phyloP scores from a whole-genome alignment of 768 basidiomycete species.

The Kondoa subrosea region DNA sequence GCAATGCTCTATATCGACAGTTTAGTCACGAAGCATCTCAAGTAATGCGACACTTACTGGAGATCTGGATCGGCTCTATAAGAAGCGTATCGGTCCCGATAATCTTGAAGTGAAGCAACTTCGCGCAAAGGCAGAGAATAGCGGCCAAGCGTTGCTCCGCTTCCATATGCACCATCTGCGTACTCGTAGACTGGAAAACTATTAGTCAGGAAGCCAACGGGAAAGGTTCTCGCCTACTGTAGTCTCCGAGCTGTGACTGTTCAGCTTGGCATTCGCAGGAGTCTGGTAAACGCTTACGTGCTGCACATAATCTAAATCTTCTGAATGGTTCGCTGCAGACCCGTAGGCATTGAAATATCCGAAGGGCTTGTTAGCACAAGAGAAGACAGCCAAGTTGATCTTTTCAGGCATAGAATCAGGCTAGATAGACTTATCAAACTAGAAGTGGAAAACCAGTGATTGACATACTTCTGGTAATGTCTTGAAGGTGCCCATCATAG shows the following conservation, averaged over 20 bases:
- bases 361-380: slow-evolving; percentile 23
- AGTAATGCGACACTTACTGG: no score
- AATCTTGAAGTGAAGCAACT: slow-evolving; percentile 44
- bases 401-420: no score
- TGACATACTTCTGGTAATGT: slow-evolving; percentile 43
- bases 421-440: no score
- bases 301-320: slow-evolving; percentile 40
- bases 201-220: not conserved
- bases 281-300: slow-evolving; percentile 40
- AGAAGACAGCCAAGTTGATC: no score
- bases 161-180: slow-evolving; percentile 27
- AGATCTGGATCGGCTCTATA: no score
- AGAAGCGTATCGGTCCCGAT: slow-evolving; percentile 42
- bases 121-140: slow-evolving; percentile 40
- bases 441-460: no score
- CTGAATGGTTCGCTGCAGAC: slow-evolving; percentile 41
- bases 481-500: slow-evolving; percentile 41
- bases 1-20: slow-evolving; percentile 41
- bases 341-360: slow-evolving; percentile 51
- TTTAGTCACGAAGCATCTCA: not conserved
- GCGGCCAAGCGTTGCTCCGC: slow-evolving; percentile 40
- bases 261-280: not conserved
- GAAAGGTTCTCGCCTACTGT: slow-evolving; percentile 24
- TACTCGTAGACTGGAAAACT: slow-evolving; percentile 26
- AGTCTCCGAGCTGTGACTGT: not conserved